phyloP scores from a whole-genome alignment of 1,284 basidiomycete genomes.

The Nidula niveotomentosa region DNA sequence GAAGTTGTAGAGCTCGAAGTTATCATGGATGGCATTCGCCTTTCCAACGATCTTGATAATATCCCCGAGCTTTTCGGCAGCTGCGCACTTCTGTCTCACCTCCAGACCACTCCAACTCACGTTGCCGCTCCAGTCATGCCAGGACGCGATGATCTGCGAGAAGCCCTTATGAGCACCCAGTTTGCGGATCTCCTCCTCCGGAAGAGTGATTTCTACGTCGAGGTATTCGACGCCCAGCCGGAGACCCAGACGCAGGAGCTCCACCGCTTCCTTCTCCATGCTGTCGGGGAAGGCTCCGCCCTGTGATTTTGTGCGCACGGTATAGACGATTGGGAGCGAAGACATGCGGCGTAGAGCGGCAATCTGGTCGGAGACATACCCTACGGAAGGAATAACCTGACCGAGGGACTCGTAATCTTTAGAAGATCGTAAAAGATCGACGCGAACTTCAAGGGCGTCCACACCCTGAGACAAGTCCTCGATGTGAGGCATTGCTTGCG shows the following conservation, averaged over 20 bases:
- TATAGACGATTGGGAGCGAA: slow-evolving; percentile 88
- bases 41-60: slow-evolving; percentile 93
- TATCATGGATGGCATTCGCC: slow-evolving; percentile 77
- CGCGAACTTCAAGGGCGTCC: slow-evolving; percentile 92
- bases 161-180: slow-evolving; percentile 67
- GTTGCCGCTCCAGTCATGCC: slow-evolving; percentile 90
- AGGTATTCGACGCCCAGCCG: slow-evolving; percentile 91
- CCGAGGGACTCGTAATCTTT: slow-evolving; percentile 42
- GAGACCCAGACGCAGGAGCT: slow-evolving; percentile 79
- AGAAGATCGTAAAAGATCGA: slow-evolving; percentile 79
- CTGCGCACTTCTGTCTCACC: slow-evolving; percentile 69
- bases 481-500: slow-evolving; percentile 68
- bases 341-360: slow-evolving; percentile 79
- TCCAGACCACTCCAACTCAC: slow-evolving; percentile 79
- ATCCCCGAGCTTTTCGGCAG: slow-evolving; percentile 75
- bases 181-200: slow-evolving; percentile 60
- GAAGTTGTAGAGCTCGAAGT: slow-evolving; percentile 81
- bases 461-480: slow-evolving; percentile 80
- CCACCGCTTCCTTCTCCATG: slow-evolving; percentile 73
- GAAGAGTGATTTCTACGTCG: slow-evolving; percentile 87
- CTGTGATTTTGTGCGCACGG: slow-evolving; percentile 86
- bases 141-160: slow-evolving; percentile 88
- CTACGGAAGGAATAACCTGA: slow-evolving; percentile 63
- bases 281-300: slow-evolving; percentile 92
- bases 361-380: slow-evolving; percentile 84